A percentile compares a stretch with the other conserved stretches of the same genome.
Evolutionary conservation across 352 stramenopile species (phyloP).

Genomic region (Saprolegnia parasitica): DNA sequence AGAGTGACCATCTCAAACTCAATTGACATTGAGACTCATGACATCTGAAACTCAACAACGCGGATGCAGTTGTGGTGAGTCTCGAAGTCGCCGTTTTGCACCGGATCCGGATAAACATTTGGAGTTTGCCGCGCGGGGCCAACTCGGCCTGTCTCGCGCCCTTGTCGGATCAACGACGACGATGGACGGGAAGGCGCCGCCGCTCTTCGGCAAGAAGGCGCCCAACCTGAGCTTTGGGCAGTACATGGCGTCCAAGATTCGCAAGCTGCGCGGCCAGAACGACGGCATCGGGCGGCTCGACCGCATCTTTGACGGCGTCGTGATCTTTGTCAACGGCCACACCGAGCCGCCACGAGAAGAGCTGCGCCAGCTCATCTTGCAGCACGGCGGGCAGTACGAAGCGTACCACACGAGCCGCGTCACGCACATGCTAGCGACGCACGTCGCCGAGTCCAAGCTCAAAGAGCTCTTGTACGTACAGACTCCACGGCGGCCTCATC

Average conservation of each 20-base stretch:
- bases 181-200: neutral
- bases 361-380: constrained; percentile 69
- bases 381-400: constrained; percentile 80
- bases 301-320: constrained; percentile 61
- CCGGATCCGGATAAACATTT: too few relatives aligned
- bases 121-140: neutral
- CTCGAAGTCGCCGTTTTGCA: too few relatives aligned
- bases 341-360: constrained; percentile 80
- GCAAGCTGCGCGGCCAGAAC: constrained; percentile 81
- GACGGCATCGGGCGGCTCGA: constrained; percentile 20
- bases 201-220: constrained; percentile 6
- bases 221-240: constrained; percentile 54
- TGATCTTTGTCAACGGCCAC: constrained; percentile 86
- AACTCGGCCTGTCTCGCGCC: neutral
- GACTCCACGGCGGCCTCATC: neutral
- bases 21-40: too few relatives aligned
- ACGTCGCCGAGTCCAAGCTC: constrained; percentile 80
- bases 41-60: too few relatives aligned
- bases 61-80: too few relatives aligned
- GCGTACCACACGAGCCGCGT: constrained; percentile 82
- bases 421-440: constrained; percentile 85
- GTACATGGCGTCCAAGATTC: constrained; percentile 91
- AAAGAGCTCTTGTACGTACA: constrained; percentile 66
- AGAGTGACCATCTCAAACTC: too few relatives aligned
- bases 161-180: neutral